A percentile compares a stretch with the other conserved stretches of the same genome.
Evolutionary conservation across 176 grass and related monocot genomes (phyloP).

Genomic region (Thinopyrum elongatum): DNA sequence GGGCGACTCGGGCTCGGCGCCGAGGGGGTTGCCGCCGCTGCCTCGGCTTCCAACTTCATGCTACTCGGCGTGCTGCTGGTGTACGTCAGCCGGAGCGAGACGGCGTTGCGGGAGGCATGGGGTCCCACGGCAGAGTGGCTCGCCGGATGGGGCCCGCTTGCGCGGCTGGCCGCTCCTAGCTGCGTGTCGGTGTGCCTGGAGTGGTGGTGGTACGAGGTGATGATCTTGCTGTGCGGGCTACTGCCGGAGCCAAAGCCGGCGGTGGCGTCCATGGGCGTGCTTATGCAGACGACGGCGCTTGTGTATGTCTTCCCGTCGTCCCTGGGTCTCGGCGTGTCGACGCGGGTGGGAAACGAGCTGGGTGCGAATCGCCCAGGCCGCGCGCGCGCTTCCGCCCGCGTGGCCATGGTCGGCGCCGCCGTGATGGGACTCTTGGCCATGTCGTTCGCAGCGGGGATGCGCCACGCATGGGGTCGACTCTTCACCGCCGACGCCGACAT

Average conservation of each 20-base stretch:
- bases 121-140: slow-evolving; percentile 53
- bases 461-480: slow-evolving; percentile 65
- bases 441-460: slow-evolving; percentile 62
- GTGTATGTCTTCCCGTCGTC: slow-evolving; percentile 96
- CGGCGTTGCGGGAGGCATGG: slow-evolving; percentile 16
- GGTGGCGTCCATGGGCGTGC: slow-evolving; percentile 96
- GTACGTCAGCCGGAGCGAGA: slow-evolving; percentile 32
- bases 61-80: slow-evolving; percentile 53
- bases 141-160: slow-evolving; percentile 62
- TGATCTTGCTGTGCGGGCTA: slow-evolving; percentile 94
- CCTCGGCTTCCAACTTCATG: slow-evolving; percentile 74
- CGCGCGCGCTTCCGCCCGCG: slow-evolving; percentile 57
- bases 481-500: slow-evolving; percentile 79
- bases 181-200: slow-evolving; percentile 93
- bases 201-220: slow-evolving; percentile 99
- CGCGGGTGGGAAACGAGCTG: slow-evolving; percentile 92
- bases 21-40: slow-evolving; percentile 62
- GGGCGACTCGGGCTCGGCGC: slow-evolving; percentile 50
- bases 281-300: slow-evolving; percentile 97
- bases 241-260: slow-evolving; percentile 75
- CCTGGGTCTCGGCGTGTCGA: slow-evolving; percentile 71
- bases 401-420: slow-evolving; percentile 53
- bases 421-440: slow-evolving; percentile 72
- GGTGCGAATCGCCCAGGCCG: slow-evolving; percentile 68
- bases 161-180: slow-evolving; percentile 66